Evolutionary conservation across 495 filamentous ascomycete genomes (phyloP).

Genomic region (Xylaria intraflava): DNA sequence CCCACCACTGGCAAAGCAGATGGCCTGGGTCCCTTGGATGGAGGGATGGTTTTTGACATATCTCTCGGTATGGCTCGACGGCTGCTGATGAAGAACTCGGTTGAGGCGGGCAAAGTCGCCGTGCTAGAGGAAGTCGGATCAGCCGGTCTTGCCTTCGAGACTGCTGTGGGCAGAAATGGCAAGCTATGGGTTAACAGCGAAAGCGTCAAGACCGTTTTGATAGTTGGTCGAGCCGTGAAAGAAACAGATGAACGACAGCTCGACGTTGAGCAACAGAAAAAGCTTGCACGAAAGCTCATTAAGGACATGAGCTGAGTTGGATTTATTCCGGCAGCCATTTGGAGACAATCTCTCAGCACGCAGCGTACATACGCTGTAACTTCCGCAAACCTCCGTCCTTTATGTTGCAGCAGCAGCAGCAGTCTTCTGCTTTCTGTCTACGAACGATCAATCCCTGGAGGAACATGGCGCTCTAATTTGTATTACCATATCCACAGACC

Average conservation of each 20-base stretch:
- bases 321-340: not conserved
- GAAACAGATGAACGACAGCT: constrained; percentile 66
- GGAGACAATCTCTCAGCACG: not conserved
- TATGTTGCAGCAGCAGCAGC: not conserved
- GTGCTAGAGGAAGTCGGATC: constrained; percentile 80
- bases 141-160: constrained; percentile 75
- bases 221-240: constrained; percentile 72
- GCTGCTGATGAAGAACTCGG: constrained; percentile 58
- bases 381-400: not conserved
- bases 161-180: constrained; percentile 91
- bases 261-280: constrained; percentile 67
- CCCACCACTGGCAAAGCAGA: constrained; percentile 81
- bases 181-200: constrained; percentile 82
- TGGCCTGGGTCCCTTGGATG: constrained; percentile 76
- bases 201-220: constrained; percentile 56
- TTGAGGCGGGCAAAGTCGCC: constrained; percentile 58
- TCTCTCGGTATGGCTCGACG: constrained; percentile 74
- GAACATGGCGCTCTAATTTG: not conserved
- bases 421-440: not conserved
- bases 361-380: not conserved
- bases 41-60: constrained; percentile 81
- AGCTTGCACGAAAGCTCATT: constrained; percentile 62
- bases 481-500: not conserved
- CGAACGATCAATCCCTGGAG: not conserved
- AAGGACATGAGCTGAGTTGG: constrained; percentile 36